These are phyloP conservation scores for Scutellaria galericulata DNA, from an alignment of 257 asterid species.

Conservation along the genomic window DNA sequence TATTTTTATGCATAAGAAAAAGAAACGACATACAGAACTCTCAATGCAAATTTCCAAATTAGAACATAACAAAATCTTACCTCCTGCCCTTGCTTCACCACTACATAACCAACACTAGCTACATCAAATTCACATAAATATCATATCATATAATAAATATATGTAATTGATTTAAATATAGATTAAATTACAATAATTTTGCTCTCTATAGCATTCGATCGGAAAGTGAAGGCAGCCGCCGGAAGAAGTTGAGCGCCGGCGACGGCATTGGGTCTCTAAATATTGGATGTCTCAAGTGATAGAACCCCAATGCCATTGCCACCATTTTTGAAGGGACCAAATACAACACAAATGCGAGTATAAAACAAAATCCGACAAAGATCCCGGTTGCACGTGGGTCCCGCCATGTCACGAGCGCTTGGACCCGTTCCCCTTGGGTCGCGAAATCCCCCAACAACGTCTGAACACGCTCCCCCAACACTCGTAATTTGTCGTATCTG, in stretches of 20 bases:
- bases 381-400: slow-evolving; percentile 97
- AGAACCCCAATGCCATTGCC: slow-evolving; percentile 91
- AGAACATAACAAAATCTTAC: background rate
- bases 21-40: background rate
- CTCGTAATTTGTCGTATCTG: slow-evolving; percentile 70
- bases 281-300: slow-evolving; percentile 81
- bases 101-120: background rate
- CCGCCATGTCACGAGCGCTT: slow-evolving; percentile 84
- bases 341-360: slow-evolving; percentile 65
- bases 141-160: no score
- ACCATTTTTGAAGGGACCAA: slow-evolving; percentile 83
- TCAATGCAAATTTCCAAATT: background rate
- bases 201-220: slow-evolving; percentile 66
- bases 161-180: no score
- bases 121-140: no score
- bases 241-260: slow-evolving; percentile 80
- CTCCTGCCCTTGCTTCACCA: background rate
- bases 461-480: slow-evolving; percentile 84
- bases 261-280: slow-evolving; percentile 92
- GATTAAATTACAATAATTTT: no score
- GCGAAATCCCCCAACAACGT: slow-evolving; percentile 77
- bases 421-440: slow-evolving; percentile 82
- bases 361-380: slow-evolving; percentile 67
- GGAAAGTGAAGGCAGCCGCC: slow-evolving; percentile 79
- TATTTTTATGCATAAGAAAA: no score